phyloP scores from a whole-genome alignment of 208 protist species.

The Trypanosoma lewisi region DNA sequence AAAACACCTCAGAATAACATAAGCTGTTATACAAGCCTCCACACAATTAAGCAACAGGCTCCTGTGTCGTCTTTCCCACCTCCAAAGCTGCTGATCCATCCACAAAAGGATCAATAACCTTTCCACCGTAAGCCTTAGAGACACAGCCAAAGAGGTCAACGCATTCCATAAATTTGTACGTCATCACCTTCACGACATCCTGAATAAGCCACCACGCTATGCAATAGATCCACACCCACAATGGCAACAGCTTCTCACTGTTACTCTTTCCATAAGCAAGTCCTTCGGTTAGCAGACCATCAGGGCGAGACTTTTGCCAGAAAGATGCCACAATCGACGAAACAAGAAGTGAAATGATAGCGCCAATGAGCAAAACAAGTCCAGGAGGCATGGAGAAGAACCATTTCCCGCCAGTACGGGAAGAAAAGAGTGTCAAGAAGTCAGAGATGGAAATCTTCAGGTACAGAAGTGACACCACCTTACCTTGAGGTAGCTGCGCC shows the following conservation, averaged over 20 bases:
- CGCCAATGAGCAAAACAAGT: conserved; percentile 23
- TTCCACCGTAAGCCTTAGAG: too few relatives aligned
- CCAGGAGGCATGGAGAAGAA: conserved; percentile 28
- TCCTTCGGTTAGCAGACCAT: too few relatives aligned
- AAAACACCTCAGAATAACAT: too few relatives aligned
- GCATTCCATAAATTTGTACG: conserved; percentile 20
- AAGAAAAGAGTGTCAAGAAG: conserved; percentile 53
- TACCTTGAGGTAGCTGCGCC: conserved; percentile 28
- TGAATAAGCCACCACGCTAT: conserved; percentile 52
- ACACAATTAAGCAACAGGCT: too few relatives aligned
- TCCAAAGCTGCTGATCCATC: too few relatives aligned
- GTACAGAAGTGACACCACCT: conserved; percentile 52
- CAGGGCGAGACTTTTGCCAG: conserved; percentile 26
- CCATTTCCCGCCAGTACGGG: conserved; percentile 26
- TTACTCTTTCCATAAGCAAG: too few relatives aligned
- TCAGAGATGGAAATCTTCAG: conserved; percentile 59
- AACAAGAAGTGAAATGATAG: conserved; percentile 20
- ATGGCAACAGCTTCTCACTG: conserved; percentile 30
- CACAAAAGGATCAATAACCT: too few relatives aligned
- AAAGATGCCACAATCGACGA: conserved; percentile 30
- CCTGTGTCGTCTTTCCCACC: too few relatives aligned
- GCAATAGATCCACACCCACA: conserved; percentile 46
- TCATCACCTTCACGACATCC: conserved; percentile 32
- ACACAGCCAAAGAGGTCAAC: conserved; percentile 41
- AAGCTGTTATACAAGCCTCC: too few relatives aligned